These are phyloP conservation scores for Papiliotrema nemorosa DNA, from an alignment of 1,284 basidiomycete genomes.

Conservation along the genomic window DNA sequence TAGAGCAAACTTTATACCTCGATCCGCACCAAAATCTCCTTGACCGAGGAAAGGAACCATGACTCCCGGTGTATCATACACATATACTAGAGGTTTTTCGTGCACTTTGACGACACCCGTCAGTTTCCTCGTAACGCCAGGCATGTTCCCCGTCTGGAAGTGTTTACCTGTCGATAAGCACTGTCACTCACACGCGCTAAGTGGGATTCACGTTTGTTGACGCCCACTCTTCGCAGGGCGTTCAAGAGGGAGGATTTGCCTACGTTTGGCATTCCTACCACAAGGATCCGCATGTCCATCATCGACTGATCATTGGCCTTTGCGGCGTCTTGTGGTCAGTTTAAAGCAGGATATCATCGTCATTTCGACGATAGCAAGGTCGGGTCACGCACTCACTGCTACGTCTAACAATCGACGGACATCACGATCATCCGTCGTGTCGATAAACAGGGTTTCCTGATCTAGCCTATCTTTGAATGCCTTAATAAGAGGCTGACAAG, in stretches of 20 bases:
- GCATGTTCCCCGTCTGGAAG: conserved; percentile 80
- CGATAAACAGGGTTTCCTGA: conserved; percentile 54
- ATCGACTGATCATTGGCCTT: conserved; percentile 56
- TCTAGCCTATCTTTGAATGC: conserved; percentile 50
- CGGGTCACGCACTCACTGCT: conserved; percentile 47
- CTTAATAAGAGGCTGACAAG: conserved; percentile 45
- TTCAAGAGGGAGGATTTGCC: conserved; percentile 95
- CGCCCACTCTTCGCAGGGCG: conserved; percentile 81
- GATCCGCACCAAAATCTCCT: conserved; percentile 77
- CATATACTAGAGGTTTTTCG: conserved; percentile 77
- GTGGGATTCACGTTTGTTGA: conserved; percentile 72
- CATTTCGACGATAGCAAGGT: neutral
- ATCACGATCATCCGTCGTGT: conserved; percentile 52
- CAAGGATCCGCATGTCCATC: conserved; percentile 76
- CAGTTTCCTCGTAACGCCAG: conserved; percentile 78
- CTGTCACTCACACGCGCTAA: too few relatives aligned
- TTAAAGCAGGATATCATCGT: neutral
- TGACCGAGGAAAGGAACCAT: conserved; percentile 95
- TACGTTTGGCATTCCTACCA: conserved; percentile 98
- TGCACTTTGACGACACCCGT: conserved; percentile 79
- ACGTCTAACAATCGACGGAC: conserved; percentile 50
- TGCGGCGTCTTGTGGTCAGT: conserved; percentile 55
- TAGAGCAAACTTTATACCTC: conserved; percentile 86
- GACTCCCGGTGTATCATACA: conserved; percentile 92
- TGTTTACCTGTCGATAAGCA: conserved; percentile 68